Evolutionary conservation across 2,329 filamentous ascomycete species (phyloP), one percentile per base, ranked within the genome.

Genomic region (Thermoascus crustaceus): DNA sequence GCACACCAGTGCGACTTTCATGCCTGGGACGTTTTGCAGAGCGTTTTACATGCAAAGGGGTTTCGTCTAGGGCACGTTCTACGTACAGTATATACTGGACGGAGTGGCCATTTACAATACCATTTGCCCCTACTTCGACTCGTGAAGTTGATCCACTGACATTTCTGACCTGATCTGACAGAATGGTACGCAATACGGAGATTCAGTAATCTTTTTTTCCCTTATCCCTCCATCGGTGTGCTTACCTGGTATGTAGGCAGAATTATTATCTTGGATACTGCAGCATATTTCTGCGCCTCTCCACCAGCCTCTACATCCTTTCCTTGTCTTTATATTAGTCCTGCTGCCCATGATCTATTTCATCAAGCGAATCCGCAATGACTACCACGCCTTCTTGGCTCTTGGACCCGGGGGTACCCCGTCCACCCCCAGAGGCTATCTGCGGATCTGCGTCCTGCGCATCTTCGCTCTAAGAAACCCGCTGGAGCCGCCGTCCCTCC

Each of bases 401-500:
- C 56, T 63, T 26, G 60, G 60, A 2, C 54, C 48, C 1, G 59
- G 59, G 5, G 61, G 61, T 0, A 89, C 83, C 0, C 84, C 85
- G 0, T 72, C 79, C 2, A 91, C 82, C 1, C 73, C 83, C 26
- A 44, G 61, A 4, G 85, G 85, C 44, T 93, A 89, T 58, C 61
- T 85, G 17, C 74, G 76, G 37, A 78, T 91, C 58, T 81, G 80
- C 43, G 75, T 77, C 59, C 73, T 89, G 32, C 76, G 80, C 7
- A 62, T 88, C 30, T 80, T 86, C 66, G 73, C 76, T 22, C 69
- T 91, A 4, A 73, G 76, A 4, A 72, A 89, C 50, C 81, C 82
- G n/a, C 78, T 83, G 49, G 63, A 57, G 14, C 71, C 82, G 0
- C 73, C 78, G 0, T 60, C 63, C 2, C 48, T 75, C 1, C 71